Conservation (phyloP, 768 basidiomycete species). For the Lactarius tabidus region DNA sequence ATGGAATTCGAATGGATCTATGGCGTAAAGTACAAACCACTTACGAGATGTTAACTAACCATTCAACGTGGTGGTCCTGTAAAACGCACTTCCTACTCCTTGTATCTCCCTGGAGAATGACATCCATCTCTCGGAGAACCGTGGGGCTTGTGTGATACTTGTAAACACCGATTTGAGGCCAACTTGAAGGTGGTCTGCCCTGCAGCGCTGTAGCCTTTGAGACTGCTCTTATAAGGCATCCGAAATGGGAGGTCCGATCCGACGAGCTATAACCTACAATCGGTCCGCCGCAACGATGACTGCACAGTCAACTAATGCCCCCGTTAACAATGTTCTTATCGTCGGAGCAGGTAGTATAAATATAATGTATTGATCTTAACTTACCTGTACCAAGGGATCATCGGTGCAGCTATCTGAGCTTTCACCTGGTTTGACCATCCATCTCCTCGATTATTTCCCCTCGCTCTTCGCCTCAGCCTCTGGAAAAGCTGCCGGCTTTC, state of each 20-base stretch:
- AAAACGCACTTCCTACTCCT: constrained; percentile 72
- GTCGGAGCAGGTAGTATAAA: constrained; percentile 36
- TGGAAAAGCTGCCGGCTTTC: constrained; percentile 38
- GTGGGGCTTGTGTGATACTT: constrained; percentile 50
- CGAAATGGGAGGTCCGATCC: background rate
- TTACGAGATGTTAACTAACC: background rate
- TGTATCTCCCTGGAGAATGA: constrained; percentile 66
- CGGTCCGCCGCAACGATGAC: background rate
- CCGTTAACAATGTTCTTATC: constrained; percentile 35
- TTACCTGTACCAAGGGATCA: constrained; percentile 33
- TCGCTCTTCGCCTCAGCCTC: constrained; percentile 38
- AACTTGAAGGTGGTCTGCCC: constrained; percentile 27
- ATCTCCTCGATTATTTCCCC: constrained; percentile 40
- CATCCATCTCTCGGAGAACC: constrained; percentile 51
- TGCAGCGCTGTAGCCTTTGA: too few species aligned
- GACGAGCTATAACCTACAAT: background rate
- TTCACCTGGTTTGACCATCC: constrained; percentile 32
- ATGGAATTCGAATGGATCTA: constrained; percentile 77
- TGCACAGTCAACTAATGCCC: background rate
- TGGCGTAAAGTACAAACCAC: background rate
- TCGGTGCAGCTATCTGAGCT: constrained; percentile 39
- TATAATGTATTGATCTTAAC: background rate
- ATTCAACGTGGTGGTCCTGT: background rate
- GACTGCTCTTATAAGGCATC: background rate
- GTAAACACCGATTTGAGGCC: constrained; percentile 61